Evolutionary conservation across 306 rosid genomes (phyloP), one percentile per base, ranked within the genome.

Genomic region (Gillenia trifoliata): DNA sequence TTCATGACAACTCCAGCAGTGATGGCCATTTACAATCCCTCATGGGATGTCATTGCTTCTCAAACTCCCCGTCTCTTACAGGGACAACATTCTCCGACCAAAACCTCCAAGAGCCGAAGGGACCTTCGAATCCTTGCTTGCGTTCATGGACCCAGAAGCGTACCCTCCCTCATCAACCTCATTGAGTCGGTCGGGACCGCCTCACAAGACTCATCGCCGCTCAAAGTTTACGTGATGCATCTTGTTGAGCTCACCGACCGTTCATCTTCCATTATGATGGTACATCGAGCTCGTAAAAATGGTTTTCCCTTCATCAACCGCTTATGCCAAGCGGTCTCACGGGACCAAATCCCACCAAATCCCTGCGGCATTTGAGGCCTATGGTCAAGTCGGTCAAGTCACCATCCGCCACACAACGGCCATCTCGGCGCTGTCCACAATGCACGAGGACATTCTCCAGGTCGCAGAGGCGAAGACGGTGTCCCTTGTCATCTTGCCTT

Each of bases 1-100:
- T 91, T 91, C 90, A 86, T 91, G 40, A 93, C 97, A 54, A 91
- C 96, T 11, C 97, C 92, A 7, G 33, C 83, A 0, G 91, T 89
- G 43, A 89, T 93, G 96, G 90, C 91, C n/a, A 76, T 91, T 6
- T 87, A 93, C 74, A 88, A 86, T 60, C 91, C 94, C 10, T 84
- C 93, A 0, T 83, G 89, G 6, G 74, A 47, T 38, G 33, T 8
- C 75, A 47, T 1, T n/a, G 50, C 85, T 86, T 29, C 82, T 79
- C 0, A 87, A 87, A 77, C 73, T 84, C 15, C 77, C 88, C 19
- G 3, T 68, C 25, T 15, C 79, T 75, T 0, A 76, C 5, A 34
- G 26, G 0, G 87, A 78, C 19, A 50, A 17, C 16, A 38, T 25
- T 56, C 64, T 15, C 34, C 19, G 5, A 25, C 22, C 26, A 40